Conservation (phyloP, 805 yeast species). For the Kluyveromyces dobzhanskii region DNA sequence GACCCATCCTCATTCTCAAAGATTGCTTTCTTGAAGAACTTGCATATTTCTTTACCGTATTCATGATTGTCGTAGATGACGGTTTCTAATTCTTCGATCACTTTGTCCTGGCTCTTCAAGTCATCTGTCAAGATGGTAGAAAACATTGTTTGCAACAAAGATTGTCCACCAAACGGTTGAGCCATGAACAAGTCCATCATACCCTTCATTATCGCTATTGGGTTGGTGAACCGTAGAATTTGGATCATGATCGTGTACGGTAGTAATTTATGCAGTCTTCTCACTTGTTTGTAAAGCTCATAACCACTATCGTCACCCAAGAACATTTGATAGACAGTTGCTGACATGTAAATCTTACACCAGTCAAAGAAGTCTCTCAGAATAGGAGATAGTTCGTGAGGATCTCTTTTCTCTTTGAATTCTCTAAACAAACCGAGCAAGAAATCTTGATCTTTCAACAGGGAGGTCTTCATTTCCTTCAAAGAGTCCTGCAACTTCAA, state of each 20-base stretch:
- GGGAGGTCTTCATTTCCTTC: slow-evolving; percentile 46
- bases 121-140: slow-evolving; percentile 70
- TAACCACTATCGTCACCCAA: slow-evolving; percentile 75
- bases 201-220: slow-evolving; percentile 72
- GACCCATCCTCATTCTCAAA: slow-evolving; percentile 27
- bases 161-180: slow-evolving; percentile 61
- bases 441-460: slow-evolving; percentile 46
- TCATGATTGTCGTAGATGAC: slow-evolving; percentile 26
- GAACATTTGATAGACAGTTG: slow-evolving; percentile 72
- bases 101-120: slow-evolving; percentile 50
- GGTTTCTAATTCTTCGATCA: slow-evolving; percentile 38
- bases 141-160: slow-evolving; percentile 67
- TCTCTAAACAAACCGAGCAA: slow-evolving; percentile 56
- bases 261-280: slow-evolving; percentile 63
- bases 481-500: slow-evolving; percentile 46
- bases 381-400: slow-evolving; percentile 56
- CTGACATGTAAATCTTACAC: slow-evolving; percentile 75
- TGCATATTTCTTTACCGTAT: slow-evolving; percentile 19
- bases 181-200: slow-evolving; percentile 76
- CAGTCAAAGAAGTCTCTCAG: slow-evolving; percentile 68
- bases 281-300: slow-evolving; percentile 63
- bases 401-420: slow-evolving; percentile 44
- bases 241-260: slow-evolving; percentile 76
- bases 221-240: slow-evolving; percentile 76
- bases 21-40: slow-evolving; percentile 27